Base-by-base conservation (phyloP, 345 rosid species). In the Toxicodendron radicans region DNA sequence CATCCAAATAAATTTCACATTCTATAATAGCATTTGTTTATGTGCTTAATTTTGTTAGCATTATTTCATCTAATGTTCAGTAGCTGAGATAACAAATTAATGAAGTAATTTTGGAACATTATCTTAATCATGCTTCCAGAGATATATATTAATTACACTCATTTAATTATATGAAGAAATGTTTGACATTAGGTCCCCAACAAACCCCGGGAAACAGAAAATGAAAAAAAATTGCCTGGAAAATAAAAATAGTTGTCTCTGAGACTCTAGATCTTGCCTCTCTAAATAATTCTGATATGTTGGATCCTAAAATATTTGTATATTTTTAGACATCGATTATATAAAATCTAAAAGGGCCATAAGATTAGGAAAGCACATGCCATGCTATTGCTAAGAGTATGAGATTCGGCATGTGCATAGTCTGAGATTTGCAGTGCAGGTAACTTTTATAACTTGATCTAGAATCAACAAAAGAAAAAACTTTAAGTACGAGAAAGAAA, bases 401-500 rank as follows among this genome's bases (percentile, higher is more conserved):
- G 51, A 23, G 38, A 35, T 57, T 58, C 24, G 16, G 74, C 74
- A 58, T 24, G 74, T 70, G 65, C 73, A 56, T 7, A 43, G 53
- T 43, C n/a, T 53, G 20, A 56, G 52, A 70, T 7, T 41, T 70
- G 41, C 45, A 60, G 43, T 45, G 18, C 17, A 51, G 0, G 18
- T 13, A 18, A 13, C 54, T 51, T 51, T 51, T 14, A 0, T 13
- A 51, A 12, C 18, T 51, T 14, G 54, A 17, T 51, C 54, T 13
- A 16, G 6, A 51, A 51, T 51, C 18, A 12, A 51, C 54, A 16
- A 14, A 13, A 51, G 43, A 38, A 38, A 38, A 38, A 5, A n/a
- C n/a, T 9, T 38, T 1, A 5, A 38, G 43, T 7, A 38, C 0
- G 9, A 38, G 16, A 14, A 0, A 51, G 16, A 14, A 3, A 2